phyloP scores from a whole-genome alignment of 140 eudicot species.

The Oenanthe javanica region DNA sequence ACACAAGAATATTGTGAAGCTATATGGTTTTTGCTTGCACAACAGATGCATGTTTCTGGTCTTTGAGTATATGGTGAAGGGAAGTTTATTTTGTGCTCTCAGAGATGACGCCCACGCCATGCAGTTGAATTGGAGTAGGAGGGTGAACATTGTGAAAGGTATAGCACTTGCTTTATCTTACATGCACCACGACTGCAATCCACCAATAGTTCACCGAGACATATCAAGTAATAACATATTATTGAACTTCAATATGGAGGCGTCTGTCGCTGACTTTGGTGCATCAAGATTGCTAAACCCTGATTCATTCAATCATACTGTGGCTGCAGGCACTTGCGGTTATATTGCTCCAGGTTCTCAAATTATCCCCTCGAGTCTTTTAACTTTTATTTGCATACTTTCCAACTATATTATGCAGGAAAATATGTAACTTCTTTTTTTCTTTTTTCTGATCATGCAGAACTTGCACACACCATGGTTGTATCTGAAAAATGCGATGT shows the following conservation, averaged over 20 bases:
- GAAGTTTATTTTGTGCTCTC: background rate
- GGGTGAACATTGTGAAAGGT: background rate
- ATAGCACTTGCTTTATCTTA: background rate
- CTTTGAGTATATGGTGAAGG: background rate
- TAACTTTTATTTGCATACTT: background rate
- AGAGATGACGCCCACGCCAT: background rate
- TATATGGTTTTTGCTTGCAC: background rate
- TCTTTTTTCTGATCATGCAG: background rate
- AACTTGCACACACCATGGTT: conserved; percentile 5
- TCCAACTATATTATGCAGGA: background rate
- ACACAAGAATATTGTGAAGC: background rate
- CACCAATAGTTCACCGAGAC: conserved; percentile 3
- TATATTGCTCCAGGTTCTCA: conserved; percentile 1
- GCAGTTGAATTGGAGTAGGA: background rate
- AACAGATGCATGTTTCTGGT: background rate
- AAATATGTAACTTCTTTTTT: background rate
- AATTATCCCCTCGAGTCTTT: background rate
- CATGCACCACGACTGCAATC: background rate
- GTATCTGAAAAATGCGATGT: background rate
- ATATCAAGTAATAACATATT: background rate
- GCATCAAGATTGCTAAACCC: background rate
- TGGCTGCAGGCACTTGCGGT: background rate
- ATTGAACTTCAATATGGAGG: background rate
- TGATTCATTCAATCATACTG: background rate
- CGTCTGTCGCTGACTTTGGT: conserved; percentile 5